Percentiles rank a stretch among this genome's conserved stretches.
phyloP scores from a whole-genome alignment of 2,329 filamentous ascomycete species.

The Claviceps sp. region DNA sequence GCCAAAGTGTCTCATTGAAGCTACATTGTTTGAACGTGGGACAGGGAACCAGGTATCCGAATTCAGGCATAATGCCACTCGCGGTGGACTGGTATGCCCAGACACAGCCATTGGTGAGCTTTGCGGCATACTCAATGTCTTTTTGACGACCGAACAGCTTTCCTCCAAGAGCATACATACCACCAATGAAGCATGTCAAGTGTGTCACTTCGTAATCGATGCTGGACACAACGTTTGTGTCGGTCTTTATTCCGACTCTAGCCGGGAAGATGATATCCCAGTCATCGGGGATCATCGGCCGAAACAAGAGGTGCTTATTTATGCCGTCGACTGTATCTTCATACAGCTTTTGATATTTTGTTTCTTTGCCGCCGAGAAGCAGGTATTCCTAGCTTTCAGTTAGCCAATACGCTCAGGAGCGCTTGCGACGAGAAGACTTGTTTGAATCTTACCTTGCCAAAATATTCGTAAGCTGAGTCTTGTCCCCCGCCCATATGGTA shows the following conservation, averaged over 20 bases:
- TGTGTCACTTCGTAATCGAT: slow-evolving; percentile 49
- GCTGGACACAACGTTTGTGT: slow-evolving; percentile 18
- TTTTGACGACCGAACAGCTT: slow-evolving; percentile 35
- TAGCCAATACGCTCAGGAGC: background rate
- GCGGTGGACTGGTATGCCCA: slow-evolving; percentile 42
- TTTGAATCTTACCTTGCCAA: slow-evolving; percentile 37
- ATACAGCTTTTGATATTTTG: slow-evolving; percentile 63
- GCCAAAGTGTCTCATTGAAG: slow-evolving; percentile 38
- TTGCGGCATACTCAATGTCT: slow-evolving; percentile 32
- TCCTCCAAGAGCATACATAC: slow-evolving; percentile 49
- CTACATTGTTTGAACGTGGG: slow-evolving; percentile 30
- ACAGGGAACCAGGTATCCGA: slow-evolving; percentile 31
- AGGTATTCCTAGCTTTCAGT: slow-evolving; percentile 44
- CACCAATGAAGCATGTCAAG: slow-evolving; percentile 53
- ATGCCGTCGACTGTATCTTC: slow-evolving; percentile 52
- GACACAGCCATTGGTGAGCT: slow-evolving; percentile 39
- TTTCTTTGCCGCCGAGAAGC: slow-evolving; percentile 59
- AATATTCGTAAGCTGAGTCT: slow-evolving; percentile 61
- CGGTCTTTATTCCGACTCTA: slow-evolving; percentile 35
- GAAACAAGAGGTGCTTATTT: slow-evolving; percentile 62
- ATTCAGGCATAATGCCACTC: slow-evolving; percentile 51
- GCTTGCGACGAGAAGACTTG: background rate
- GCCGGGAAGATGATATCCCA: slow-evolving; percentile 64
- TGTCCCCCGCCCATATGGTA: slow-evolving; percentile 52
- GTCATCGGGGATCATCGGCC: slow-evolving; percentile 56